Conservation (phyloP, 116 monocot genomes). For the Trichopus zeylanicus region DNA sequence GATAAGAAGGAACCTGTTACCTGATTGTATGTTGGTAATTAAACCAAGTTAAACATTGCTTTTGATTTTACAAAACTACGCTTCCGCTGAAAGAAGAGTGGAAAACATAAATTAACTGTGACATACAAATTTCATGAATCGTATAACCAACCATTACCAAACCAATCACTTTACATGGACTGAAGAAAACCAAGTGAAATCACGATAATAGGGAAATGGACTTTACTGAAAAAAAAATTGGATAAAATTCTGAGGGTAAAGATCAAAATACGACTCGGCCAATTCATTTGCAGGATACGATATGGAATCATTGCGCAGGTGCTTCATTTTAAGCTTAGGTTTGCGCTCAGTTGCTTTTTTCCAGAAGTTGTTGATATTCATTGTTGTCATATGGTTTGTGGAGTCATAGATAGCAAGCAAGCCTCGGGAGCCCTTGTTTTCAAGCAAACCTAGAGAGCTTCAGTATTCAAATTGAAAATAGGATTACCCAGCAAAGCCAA, state of each 20-base stretch:
- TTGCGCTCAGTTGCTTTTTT: neutral
- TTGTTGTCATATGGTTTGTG: neutral
- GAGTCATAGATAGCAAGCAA: no score
- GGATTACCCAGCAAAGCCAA: no score
- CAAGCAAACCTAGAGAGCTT: no score
- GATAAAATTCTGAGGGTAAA: no score
- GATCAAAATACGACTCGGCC: neutral
- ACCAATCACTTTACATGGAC: neutral
- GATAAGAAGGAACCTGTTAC: no score
- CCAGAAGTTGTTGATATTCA: neutral
- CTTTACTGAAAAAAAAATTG: neutral
- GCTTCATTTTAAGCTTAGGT: neutral
- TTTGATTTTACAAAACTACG: no score
- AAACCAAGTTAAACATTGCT: no score
- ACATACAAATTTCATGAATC: neutral
- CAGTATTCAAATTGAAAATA: no score
- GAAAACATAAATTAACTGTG: neutral
- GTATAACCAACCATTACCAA: neutral
- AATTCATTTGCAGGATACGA: neutral
- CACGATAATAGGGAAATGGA: neutral
- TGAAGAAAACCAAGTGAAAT: neutral
- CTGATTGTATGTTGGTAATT: no score
- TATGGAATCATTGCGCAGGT: neutral
- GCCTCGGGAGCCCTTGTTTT: no score
- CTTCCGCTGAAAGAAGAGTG: no score